phyloP scores from a whole-genome alignment of 2,329 filamentous ascomycete genomes.

The Fusarium sp. region DNA sequence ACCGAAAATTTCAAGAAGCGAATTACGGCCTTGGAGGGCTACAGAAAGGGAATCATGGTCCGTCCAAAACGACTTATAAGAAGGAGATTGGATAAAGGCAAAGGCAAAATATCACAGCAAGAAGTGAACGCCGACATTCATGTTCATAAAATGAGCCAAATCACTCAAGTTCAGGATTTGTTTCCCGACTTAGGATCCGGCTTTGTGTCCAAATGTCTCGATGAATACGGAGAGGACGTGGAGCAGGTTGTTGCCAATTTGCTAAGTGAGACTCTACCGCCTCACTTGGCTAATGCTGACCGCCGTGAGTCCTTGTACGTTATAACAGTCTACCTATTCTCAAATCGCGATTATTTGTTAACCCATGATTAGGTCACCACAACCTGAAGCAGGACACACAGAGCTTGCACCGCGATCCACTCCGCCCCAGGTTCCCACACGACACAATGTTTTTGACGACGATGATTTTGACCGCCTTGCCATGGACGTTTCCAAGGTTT shows the following conservation, averaged over 20 bases:
- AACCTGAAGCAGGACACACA: slow-evolving; percentile 36
- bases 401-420: slow-evolving; percentile 68
- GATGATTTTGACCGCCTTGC: slow-evolving; percentile 81
- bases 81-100: slow-evolving; percentile 73
- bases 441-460: slow-evolving; percentile 80
- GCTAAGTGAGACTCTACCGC: slow-evolving; percentile 78
- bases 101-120: slow-evolving; percentile 55
- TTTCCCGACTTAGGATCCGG: slow-evolving; percentile 87
- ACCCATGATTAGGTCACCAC: slow-evolving; percentile 42
- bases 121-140: slow-evolving; percentile 65
- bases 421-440: slow-evolving; percentile 63
- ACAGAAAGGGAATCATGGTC: slow-evolving; percentile 64
- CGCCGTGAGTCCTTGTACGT: slow-evolving; percentile 69
- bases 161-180: slow-evolving; percentile 91
- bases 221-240: slow-evolving; percentile 79
- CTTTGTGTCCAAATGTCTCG: slow-evolving; percentile 81
- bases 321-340: neutral
- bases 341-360: slow-evolving; percentile 6
- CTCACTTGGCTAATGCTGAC: slow-evolving; percentile 71
- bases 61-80: slow-evolving; percentile 61
- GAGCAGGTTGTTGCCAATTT: slow-evolving; percentile 85
- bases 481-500: slow-evolving; percentile 72
- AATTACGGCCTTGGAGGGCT: slow-evolving; percentile 67
- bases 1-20: slow-evolving; percentile 67
- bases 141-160: slow-evolving; percentile 82